Evolutionary conservation across 352 stramenopile species (phyloP), one percentile per base, ranked within the genome.

Genomic region (Phytophthora megakarya): DNA sequence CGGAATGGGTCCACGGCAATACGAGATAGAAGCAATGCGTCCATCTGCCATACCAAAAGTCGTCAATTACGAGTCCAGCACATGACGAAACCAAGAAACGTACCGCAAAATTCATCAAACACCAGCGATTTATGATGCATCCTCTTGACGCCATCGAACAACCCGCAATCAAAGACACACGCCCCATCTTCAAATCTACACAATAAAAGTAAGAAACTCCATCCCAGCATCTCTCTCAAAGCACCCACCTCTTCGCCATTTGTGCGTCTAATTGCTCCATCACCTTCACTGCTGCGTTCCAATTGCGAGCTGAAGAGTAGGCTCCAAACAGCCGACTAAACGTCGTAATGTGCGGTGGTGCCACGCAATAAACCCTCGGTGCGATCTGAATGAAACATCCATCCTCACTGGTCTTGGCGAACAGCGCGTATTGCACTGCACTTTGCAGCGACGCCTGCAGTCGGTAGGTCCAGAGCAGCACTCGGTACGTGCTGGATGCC

Each of bases 61-160:
- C n/a, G n/a, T n/a, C n/a, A n/a, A n/a, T n/a, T n/a, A n/a, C n/a
- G n/a, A n/a, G n/a, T n/a, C n/a, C n/a, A n/a, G n/a, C n/a, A n/a
- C n/a, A n/a, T n/a, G 10, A 10, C 21, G 46, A 43, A 55, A 28
- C 3, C 33, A 47, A 47, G 35, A 59, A 30, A 56, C 78, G 15
- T 73, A 96, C 87, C 87, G 39, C 84, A 93, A 73, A 96, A 96
- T 23, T 92, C 87, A 32, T 96, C 87, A 61, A 88, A 90, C 3
- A 90, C 82, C 6, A 96, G 69, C 15, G 85, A 65, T 48, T 94
- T 94, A 67, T 91, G 82, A 45, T 94, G 86, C 56, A 88, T 69
- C 3, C 82, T 75, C 64, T 94, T 93, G 46, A 96, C 75, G 8
- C 85, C 87, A 32, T 96, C 86, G 57, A 96, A 92, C 16, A 96